Base-by-base conservation (phyloP, 176 grass and related monocot genomes). In the Leersia perrieri region DNA sequence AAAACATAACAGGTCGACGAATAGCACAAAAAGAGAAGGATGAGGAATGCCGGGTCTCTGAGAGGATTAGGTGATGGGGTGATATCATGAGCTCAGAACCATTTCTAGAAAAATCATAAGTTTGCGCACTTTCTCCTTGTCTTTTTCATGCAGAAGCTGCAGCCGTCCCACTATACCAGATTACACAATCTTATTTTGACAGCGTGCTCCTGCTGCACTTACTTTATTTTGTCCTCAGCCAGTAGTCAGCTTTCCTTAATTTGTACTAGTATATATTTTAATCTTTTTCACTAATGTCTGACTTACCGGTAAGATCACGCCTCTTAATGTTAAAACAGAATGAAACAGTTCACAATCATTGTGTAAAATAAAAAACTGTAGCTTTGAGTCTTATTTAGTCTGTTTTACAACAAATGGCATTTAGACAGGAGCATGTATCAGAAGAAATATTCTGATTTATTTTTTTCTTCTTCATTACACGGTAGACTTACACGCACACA, bases 31-130 rank as follows among this genome's bases (percentile, higher is more conserved):
- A 15, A 74, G 79, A 55, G 75, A 49, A 45, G 62, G 34, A 26
- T 38, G 64, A 79, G 22, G 62, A 65, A 65, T 22, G 26, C 22
- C 7, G 38, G 33, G 40, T 73, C 20, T 67, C 20, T 76, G 27
- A 60, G 88, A 70, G 91, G 86, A 77, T 93, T 93, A 80, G 94
- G 84, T 97, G 83, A 77, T 45, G 85, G 70, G 78, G 70, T 85
- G 86, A 85, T 87, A 87, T 87, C 94, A 91, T 75, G 84, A 80
- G 73, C 10, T 26, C 20, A 28, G 44, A 63, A 34, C 33, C 27
- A 20, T 10, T 86, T 77, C 1, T 35, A 78, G 74, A 77, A 63
- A 55, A 71, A 63, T 12, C 65, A 83, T 18, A 25, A 81, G 44
- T 60, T 71, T 85, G 61, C 14, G 1, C 18, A 18, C 80, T 9